Evolutionary conservation across 768 basidiomycete species (phyloP).

Genomic region (Hygrocybe coccinea): DNA sequence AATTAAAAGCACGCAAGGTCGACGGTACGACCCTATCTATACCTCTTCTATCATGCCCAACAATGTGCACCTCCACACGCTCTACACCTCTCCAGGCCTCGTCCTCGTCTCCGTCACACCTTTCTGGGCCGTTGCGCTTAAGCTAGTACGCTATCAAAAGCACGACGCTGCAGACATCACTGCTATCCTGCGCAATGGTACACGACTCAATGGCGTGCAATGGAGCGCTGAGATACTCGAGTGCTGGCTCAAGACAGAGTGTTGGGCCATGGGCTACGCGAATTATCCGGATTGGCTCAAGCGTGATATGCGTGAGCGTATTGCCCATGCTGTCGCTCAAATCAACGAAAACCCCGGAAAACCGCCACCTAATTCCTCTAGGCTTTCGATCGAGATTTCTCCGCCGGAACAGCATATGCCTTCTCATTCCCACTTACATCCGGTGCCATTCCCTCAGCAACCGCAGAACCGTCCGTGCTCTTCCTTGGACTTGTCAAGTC

Average conservation of each 20-base stretch:
- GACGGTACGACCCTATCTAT: slow-evolving; percentile 57
- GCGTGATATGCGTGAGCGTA: slow-evolving; percentile 43
- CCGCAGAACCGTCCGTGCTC: background rate
- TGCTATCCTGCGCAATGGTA: slow-evolving; percentile 60
- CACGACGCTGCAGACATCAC: slow-evolving; percentile 64
- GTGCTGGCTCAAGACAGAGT: slow-evolving; percentile 51
- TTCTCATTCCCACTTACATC: background rate
- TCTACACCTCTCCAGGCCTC: slow-evolving; percentile 55
- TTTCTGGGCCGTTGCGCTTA: slow-evolving; percentile 68
- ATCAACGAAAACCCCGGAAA: slow-evolving; percentile 9
- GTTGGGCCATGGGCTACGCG: slow-evolving; percentile 61
- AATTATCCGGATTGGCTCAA: slow-evolving; percentile 42
- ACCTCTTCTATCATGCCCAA: slow-evolving; percentile 44
- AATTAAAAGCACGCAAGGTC: slow-evolving; percentile 1
- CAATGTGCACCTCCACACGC: slow-evolving; percentile 51
- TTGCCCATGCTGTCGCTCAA: slow-evolving; percentile 48
- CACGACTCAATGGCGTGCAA: slow-evolving; percentile 42
- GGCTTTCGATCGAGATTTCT: background rate
- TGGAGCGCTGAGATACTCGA: slow-evolving; percentile 57
- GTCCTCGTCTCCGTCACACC: slow-evolving; percentile 58
- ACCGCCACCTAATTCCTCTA: background rate
- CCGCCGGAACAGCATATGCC: background rate
- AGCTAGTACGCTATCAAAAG: slow-evolving; percentile 61
- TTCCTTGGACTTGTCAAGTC: background rate
- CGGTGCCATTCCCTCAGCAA: background rate